Conservation (phyloP, 2,329 filamentous ascomycete species). For the Whalleya microplaca region DNA sequence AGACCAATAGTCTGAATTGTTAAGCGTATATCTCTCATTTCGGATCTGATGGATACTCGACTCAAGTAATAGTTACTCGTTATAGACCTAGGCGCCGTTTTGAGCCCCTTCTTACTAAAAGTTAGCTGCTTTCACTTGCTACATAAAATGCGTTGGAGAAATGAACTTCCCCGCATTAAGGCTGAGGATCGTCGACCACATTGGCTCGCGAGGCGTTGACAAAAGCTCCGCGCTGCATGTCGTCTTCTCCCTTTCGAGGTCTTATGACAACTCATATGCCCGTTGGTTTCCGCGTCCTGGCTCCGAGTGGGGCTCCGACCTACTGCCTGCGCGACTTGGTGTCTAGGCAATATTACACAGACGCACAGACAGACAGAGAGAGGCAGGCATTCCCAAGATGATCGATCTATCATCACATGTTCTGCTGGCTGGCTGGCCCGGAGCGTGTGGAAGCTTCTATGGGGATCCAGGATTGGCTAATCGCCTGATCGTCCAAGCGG, state of each 20-base stretch:
- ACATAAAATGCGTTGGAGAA: slow-evolving; percentile 3
- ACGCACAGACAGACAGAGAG: too few species aligned
- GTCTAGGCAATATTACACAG: slow-evolving; percentile 21
- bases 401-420: slow-evolving; percentile 22
- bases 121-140: slow-evolving; percentile 10
- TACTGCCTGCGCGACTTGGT: slow-evolving; percentile 4
- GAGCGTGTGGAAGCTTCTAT: slow-evolving; percentile 25
- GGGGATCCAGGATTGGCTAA: slow-evolving; percentile 8
- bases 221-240: slow-evolving; percentile 11
- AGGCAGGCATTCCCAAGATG: slow-evolving; percentile 24
- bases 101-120: slow-evolving; percentile 5
- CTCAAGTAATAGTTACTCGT: too few species aligned
- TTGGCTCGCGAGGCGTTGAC: slow-evolving; percentile 18
- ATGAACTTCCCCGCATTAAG: slow-evolving; percentile 20
- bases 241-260: slow-evolving; percentile 8
- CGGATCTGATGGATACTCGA: background rate
- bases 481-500: slow-evolving; percentile 22
- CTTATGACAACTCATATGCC: slow-evolving; percentile 16
- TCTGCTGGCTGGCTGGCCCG: slow-evolving; percentile 11
- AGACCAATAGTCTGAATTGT: background rate
- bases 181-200: slow-evolving; percentile 21
- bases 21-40: background rate
- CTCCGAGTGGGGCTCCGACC: slow-evolving; percentile 15
- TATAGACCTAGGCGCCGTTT: slow-evolving; percentile 2
- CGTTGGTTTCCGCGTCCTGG: slow-evolving; percentile 16